Evolutionary conservation across 345 rosid species (phyloP).

Genomic region (Salix koriyanagi): DNA sequence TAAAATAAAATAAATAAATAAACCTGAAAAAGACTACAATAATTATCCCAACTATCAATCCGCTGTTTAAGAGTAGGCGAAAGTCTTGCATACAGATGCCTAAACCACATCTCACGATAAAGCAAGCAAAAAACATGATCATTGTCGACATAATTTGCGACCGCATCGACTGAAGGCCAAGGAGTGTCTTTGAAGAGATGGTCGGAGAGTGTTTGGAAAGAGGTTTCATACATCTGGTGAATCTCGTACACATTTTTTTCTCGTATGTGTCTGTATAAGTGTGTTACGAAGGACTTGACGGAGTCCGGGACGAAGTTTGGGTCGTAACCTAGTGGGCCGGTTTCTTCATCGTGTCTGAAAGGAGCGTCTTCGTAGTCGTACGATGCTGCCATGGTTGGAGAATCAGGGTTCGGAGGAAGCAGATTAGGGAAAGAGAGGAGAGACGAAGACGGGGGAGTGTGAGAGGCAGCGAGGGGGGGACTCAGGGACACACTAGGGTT

Average conservation of each 20-base stretch:
- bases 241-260: slow-evolving; percentile 99
- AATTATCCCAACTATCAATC: slow-evolving; percentile 96
- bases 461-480: background rate
- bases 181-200: slow-evolving; percentile 91
- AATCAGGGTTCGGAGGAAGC: background rate
- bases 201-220: slow-evolving; percentile 84
- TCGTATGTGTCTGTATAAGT: slow-evolving; percentile 92
- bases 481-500: background rate
- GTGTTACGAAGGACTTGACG: slow-evolving; percentile 83
- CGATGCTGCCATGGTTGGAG: slow-evolving; percentile 45
- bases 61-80: slow-evolving; percentile 88
- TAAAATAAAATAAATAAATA: background rate
- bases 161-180: slow-evolving; percentile 94
- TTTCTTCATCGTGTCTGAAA: background rate
- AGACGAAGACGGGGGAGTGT: background rate
- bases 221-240: slow-evolving; percentile 97
- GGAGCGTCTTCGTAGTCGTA: slow-evolving; percentile 55
- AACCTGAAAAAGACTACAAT: slow-evolving; percentile 83
- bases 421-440: background rate
- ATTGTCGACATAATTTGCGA: slow-evolving; percentile 76
- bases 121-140: slow-evolving; percentile 93
- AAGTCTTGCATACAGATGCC: slow-evolving; percentile 87
- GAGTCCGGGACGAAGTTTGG: slow-evolving; percentile 92
- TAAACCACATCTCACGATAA: slow-evolving; percentile 99
- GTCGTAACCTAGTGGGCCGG: slow-evolving; percentile 47